These are phyloP conservation scores for Aristolochia californica DNA, from an alignment of 164 flowering plant species.

Conservation along the genomic window DNA sequence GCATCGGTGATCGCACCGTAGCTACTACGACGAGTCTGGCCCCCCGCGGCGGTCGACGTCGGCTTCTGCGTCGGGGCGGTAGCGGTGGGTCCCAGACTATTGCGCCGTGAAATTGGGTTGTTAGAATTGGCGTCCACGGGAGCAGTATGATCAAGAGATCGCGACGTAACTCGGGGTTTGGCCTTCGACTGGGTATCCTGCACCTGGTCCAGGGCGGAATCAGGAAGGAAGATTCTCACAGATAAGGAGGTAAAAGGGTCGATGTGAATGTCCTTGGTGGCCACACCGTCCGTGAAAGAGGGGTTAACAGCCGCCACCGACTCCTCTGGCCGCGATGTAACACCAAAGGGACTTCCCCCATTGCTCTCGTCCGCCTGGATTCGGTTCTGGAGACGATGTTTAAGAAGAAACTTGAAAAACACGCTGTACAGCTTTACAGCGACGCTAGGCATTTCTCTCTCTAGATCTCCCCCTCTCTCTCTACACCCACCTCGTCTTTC, in stretches of 20 bases:
- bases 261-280: slow-evolving; percentile 89
- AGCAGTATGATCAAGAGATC: slow-evolving; percentile 20
- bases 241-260: slow-evolving; percentile 53
- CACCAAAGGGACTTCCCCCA: slow-evolving; percentile 46
- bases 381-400: slow-evolving; percentile 71
- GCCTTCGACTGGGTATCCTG: background rate
- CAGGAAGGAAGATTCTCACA: slow-evolving; percentile 56
- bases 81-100: slow-evolving; percentile 28
- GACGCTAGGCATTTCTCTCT: slow-evolving; percentile 60
- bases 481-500: no score
- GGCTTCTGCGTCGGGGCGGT: slow-evolving; percentile 3
- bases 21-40: slow-evolving; percentile 16
- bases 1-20: slow-evolving; percentile 10
- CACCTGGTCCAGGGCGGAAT: slow-evolving; percentile 20
- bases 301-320: slow-evolving; percentile 65
- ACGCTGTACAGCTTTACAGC: slow-evolving; percentile 87
- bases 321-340: slow-evolving; percentile 77
- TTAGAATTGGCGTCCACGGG: slow-evolving; percentile 8
- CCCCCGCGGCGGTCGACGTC: background rate
- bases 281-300: slow-evolving; percentile 80
- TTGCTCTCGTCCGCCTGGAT: slow-evolving; percentile 25
- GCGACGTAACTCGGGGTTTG: slow-evolving; percentile 17
- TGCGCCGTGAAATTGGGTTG: slow-evolving; percentile 19
- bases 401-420: slow-evolving; percentile 73
- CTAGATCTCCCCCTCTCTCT: no score